Evolutionary conservation across 257 asterid genomes (phyloP), one percentile per base, ranked within the genome.

Genomic region (Ehretia macrophylla): DNA sequence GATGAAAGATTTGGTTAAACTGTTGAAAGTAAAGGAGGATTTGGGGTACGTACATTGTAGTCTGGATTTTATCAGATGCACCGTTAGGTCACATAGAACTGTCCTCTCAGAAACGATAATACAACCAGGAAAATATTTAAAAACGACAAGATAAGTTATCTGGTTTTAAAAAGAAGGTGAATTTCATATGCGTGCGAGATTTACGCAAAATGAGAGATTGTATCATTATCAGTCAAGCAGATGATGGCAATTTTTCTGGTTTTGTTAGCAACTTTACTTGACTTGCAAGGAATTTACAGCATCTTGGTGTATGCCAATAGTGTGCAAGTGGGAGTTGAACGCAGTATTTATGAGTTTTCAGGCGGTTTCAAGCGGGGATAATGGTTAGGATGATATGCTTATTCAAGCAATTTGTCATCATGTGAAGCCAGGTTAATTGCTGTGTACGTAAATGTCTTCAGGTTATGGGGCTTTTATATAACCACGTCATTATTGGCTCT

Each of bases 231-330:
- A n/a, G n/a, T n/a, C n/a, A n/a, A n/a, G n/a, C n/a, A n/a, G n/a
- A n/a, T n/a, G n/a, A n/a, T n/a, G n/a, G n/a, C n/a, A n/a, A n/a
- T n/a, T n/a, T n/a, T 45, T 22, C 22, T 45, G 55, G 8, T 23
- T 59, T 23, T 13, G 32, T 42, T 27, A 27, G 22, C 47, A 21
- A 45, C 27, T 59, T 69, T 60, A 19, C 69, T 74, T 74, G 69
- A 60, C 65, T 69, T 60, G 73, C 69, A 69, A 69, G 79, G 20
- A 56, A 74, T 59, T n/a, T 23, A 51, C 38, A 45, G 4, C 60
- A 20, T 38, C 57, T 60, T 60, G 52, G 48, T 58, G 17, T 37
- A 13, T 44, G 5, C 19, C 20, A 8, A 55, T 16, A 17, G 23
- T 52, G 32, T 9, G 17, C 12, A 11, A n/a, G 45, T 20, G 16